Evolutionary conservation across 2,329 filamentous ascomycete species (phyloP), one percentile per base, ranked within the genome.

Genomic region (Lecanosticta acicola): DNA sequence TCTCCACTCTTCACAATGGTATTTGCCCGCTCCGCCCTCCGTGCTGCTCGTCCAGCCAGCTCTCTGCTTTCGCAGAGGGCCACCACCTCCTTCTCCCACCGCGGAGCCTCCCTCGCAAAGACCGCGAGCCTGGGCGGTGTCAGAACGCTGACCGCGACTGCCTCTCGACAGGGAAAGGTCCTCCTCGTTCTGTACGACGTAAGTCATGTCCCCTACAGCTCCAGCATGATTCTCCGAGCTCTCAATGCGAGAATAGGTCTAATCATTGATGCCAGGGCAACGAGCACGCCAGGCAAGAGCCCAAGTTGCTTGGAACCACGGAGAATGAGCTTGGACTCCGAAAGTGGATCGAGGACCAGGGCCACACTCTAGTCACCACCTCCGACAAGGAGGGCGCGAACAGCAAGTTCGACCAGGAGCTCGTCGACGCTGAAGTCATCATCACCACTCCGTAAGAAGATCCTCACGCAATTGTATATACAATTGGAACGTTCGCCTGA

Each of bases 291-390:
- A 75, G 85, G 72, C 79, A 96, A 66, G 88, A 94, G 68, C 89
- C 90, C 55, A 80, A 80, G 63, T 80, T 98, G 61, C 82, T 96
- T 63, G 93, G 93, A 65, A 95, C 93, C 55, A 96, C 89, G 39
- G 88, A 98, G 79, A 97, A 97, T 71, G 93, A 98, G 79, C 87
- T 98, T 53, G 93, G 93, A 61, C 77, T 98, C 67, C 83, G 93
- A 67, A 90, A 94, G 74, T 98, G 93, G 91, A 84, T 98, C 60
- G 93, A 97, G 78, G 87, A 91, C 53, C 84, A 94, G 70, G 93
- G 93, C 63, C 93, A 98, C 81, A 94, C 87, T 55, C 81, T 98
- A 52, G 80, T 98, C 60, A 98, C 93, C 63, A 98, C 93, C 56
- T 95, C 90, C 37, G 88, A 96, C 78, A 98, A 98, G 78, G 93